Base-by-base conservation (phyloP, 2,329 filamentous ascomycete genomes). In the Apiospora aurea region DNA sequence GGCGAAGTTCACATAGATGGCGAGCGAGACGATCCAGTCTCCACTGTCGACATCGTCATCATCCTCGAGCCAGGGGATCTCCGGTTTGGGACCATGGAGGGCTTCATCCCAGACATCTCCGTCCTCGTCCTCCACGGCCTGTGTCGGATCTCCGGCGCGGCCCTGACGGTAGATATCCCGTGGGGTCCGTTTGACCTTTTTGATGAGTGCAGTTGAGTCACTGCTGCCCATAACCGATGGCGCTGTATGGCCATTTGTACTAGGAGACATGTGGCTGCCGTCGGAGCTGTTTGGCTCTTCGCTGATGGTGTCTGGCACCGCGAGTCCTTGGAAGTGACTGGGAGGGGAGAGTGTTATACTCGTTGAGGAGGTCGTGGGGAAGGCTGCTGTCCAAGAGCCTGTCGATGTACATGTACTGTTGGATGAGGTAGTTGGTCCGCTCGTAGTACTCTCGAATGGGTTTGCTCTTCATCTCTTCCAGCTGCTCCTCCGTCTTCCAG, bases 321-420 rank as follows among this genome's bases (percentile, higher is more conserved):
- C 88, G 72, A 89, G 78, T 68, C 85, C 83, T 67, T 85, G 85
- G 74, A 89, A 87, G 34, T 86, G 86, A 51, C 85, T 87, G 26
- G 85, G 85, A 61, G 89, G 89, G 85, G 69, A 90, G 85, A 74
- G 92, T 85, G 75, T 91, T 91, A 81, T 97, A 98, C 82, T 98
- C 95, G 79, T 97, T 95, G 72, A 98, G 91, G 64, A 98, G 86
- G 77, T 96, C 92, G 79, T 97, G 95, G 1, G 95, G 95, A n/a
- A 97, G 89, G 43, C 94, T 95, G 11, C 94, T 97, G 82, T 97
- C 95, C 73, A 98, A 88, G 71, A 98, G 86, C 70, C 92, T 90
- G 82, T 98, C 96, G 77, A 98, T 97, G 81, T 97, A 98, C 74
- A 97, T 87, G 81, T 98, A 98, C 80, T 97, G 93, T 81, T 96